phyloP scores from a whole-genome alignment of 768 basidiomycete genomes.

The Amanita phalloides region DNA sequence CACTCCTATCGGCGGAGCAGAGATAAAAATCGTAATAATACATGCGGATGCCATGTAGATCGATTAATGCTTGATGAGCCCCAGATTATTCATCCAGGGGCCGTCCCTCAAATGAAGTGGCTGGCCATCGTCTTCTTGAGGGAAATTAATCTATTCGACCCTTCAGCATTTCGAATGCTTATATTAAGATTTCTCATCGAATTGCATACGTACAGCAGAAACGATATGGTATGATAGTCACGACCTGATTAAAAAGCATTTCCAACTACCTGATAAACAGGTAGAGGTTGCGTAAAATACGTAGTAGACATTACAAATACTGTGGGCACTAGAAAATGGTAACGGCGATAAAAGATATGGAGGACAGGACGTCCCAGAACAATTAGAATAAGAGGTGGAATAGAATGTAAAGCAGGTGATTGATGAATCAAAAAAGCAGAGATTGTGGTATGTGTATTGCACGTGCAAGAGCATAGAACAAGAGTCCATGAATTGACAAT shows the following conservation, averaged over 20 bases:
- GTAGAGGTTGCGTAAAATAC: slow-evolving; percentile 6
- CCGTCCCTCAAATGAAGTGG: too few species aligned
- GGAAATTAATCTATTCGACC: too few species aligned
- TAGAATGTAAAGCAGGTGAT: slow-evolving; percentile 1
- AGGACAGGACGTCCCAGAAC: background rate
- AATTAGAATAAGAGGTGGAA: background rate
- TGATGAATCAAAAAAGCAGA: background rate
- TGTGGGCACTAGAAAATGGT: background rate
- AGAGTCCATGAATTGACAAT: background rate
- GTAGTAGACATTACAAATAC: slow-evolving; percentile 4
- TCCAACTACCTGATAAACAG: background rate
- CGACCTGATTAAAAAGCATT: slow-evolving; percentile 1
- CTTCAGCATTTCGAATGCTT: too few species aligned
- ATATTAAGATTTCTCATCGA: background rate
- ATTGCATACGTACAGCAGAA: slow-evolving; percentile 4
- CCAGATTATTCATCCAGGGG: background rate
- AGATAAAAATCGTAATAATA: background rate
- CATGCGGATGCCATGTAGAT: background rate
- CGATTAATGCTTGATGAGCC: background rate
- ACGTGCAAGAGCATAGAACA: slow-evolving; percentile 5
- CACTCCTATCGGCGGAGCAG: background rate
- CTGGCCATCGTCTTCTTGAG: too few species aligned
- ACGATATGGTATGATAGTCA: slow-evolving; percentile 4
- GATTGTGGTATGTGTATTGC: slow-evolving; percentile 4
- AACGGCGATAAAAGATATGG: background rate